Evolutionary conservation across 202 grass and related monocot species (phyloP), one percentile per base, ranked within the genome.

Genomic region (Carex sylvatica): DNA sequence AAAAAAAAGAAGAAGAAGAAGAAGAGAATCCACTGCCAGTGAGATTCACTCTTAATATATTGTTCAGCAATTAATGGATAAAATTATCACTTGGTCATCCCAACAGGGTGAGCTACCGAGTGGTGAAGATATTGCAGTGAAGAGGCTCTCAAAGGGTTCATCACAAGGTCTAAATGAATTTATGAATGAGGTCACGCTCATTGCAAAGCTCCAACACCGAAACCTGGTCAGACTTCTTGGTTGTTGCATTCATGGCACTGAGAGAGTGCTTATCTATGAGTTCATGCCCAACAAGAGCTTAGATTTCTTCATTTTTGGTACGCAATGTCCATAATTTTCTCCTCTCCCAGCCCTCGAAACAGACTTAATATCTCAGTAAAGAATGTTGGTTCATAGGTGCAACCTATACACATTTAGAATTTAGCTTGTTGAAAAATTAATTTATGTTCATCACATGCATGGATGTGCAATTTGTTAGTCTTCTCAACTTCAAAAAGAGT

Each of bases 221-320:
- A 96, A 93, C 85, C 89, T 96, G 35, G 90, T 93, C 47, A 59
- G 80, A 42, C 83, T 96, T 4, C 56, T 96, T 12, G 90, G 90
- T 18, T 92, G 93, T 24, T 92, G 93, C 65, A 91, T 96, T 60
- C 74, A 92, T 33, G 86, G 33, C 40, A 85, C 88, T 30, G 92
- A 92, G 83, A 88, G 86, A 82, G 23, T 92, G 58, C 82, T 95
- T 72, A 61, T 95, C 7, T 90, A 95, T 1, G 88, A 95, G 66
- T 92, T 86, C 30, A 88, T 90, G 90, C 78, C 78, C 33, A 95
- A 95, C 75, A 92, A 89, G 76, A 95, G 93, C 23, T 84, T 95
- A 64, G 86, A 92, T 87, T 85, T 84, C 15, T 95, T 95, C 85
- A 65, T 90, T n/a, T 95, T 95, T 82, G 88, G 93, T 96, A 84